Percentiles rank a stretch among this genome's conserved stretches.
Evolutionary conservation across 2,329 filamentous ascomycete species (phyloP).

Genomic region (Metarhizium sp.): DNA sequence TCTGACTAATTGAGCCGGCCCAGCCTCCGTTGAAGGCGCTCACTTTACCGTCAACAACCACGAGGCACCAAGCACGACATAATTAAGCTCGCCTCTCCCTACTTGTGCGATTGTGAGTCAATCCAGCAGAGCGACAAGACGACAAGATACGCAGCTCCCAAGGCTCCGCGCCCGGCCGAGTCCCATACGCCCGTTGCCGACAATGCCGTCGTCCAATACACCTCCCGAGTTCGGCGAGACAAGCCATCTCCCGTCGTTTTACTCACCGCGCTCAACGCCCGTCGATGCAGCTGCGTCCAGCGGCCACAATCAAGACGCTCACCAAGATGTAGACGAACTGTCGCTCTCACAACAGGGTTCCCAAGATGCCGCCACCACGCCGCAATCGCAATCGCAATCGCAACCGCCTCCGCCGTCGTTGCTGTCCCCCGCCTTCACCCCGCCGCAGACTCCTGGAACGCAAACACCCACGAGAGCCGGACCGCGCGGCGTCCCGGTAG

Average conservation of each 20-base stretch:
- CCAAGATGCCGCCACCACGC: slow-evolving; percentile 9
- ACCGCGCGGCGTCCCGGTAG: slow-evolving; percentile 48
- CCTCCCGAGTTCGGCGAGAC: slow-evolving; percentile 14
- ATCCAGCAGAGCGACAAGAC: neutral
- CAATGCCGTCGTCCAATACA: slow-evolving; percentile 4
- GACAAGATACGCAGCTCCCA: neutral
- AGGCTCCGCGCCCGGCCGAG: neutral
- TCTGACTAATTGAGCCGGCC: slow-evolving; percentile 3
- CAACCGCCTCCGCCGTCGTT: slow-evolving; percentile 51
- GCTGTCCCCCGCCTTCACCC: slow-evolving; percentile 79
- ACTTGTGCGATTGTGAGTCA: neutral
- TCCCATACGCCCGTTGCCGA: neutral
- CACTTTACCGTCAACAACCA: too few relatives aligned
- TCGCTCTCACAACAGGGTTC: slow-evolving; percentile 23
- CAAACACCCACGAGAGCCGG: slow-evolving; percentile 36
- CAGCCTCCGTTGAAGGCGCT: neutral
- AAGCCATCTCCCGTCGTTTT: slow-evolving; percentile 35
- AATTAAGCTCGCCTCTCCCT: too few relatives aligned
- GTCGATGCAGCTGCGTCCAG: slow-evolving; percentile 12
- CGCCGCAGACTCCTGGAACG: slow-evolving; percentile 54
- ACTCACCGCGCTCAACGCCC: slow-evolving; percentile 30
- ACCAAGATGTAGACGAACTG: slow-evolving; percentile 24
- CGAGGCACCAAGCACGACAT: too few relatives aligned
- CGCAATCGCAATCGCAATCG: neutral
- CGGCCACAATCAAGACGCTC: slow-evolving; percentile 8